phyloP scores from a whole-genome alignment of 192 early-diverging fungal genomes.

The Entophlyctis helioformis region DNA sequence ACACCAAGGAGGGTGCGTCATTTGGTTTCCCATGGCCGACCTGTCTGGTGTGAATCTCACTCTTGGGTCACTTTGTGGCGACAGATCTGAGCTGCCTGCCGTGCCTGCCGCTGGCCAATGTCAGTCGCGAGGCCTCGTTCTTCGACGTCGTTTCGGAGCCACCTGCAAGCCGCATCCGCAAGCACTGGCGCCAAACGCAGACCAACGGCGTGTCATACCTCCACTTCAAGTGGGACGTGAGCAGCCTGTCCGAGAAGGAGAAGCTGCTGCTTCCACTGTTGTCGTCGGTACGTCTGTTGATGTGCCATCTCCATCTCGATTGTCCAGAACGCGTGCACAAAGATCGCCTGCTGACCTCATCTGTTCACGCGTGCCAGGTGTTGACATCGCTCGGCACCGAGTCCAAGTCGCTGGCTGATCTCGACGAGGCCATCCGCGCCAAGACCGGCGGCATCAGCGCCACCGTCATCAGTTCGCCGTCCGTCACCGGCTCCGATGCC shows the following conservation, averaged over 20 bases:
- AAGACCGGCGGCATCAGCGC: constrained; percentile 78
- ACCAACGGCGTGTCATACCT: constrained; percentile 93
- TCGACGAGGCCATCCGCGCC: constrained; percentile 78
- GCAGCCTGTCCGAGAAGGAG: constrained; percentile 50
- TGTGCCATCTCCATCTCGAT: no score
- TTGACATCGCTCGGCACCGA: no score
- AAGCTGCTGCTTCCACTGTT: constrained; percentile 63
- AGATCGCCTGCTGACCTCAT: no score
- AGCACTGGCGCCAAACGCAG: constrained; percentile 63
- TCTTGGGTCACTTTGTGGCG: neutral
- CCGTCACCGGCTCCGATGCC: neutral
- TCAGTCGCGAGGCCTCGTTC: constrained; percentile 41
- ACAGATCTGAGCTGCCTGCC: constrained; percentile 70
- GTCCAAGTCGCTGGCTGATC: constrained; percentile 47
- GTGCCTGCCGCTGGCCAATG: constrained; percentile 68
- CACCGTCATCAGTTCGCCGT: constrained; percentile 29
- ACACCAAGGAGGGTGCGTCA: constrained; percentile 37
- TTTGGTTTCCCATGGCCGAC: neutral
- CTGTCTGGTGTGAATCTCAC: neutral
- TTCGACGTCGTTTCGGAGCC: no score
- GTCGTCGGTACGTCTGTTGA: no score
- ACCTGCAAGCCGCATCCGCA: no score
- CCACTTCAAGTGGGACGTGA: constrained; percentile 53
- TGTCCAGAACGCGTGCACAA: no score
- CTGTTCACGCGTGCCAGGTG: no score